Evolutionary conservation across 2,329 filamentous ascomycete species (phyloP), one percentile per base, ranked within the genome.

Genomic region (Fusarium redolens): DNA sequence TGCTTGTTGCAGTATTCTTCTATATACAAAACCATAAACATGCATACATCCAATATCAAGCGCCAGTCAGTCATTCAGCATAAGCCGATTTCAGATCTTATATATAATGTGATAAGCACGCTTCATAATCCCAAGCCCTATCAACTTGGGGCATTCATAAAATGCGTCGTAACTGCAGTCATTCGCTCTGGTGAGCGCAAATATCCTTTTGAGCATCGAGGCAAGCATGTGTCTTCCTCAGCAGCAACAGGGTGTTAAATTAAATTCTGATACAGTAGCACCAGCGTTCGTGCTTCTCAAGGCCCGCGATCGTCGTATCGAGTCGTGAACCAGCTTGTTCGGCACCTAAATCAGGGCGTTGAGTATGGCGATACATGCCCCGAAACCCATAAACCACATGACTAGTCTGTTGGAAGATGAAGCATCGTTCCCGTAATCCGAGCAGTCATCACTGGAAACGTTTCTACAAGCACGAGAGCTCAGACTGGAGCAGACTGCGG

Each of bases 401-500:
- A 59, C 50, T 17, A 55, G 38, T 13, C 43, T 64, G 37, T 62
- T 45, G 18, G 68, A 30, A 14, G 65, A 59, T 28, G 72, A 56
- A 59, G 76, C 75, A 38, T 38, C 48, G 14, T 70, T 71, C n/a
- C 68, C 73, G 22, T 70, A 78, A 22, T 74, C 66, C 6, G 68
- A 62, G 76, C 87, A 89, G 59, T 84, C 78, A 17, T 81, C 81
- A 28, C 78, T 79, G 44, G 83, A 80, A 12, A 88, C 74, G 43
- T 81, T 81, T 28, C 83, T 82, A 73, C 89, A 91, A 28, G 87
- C 89, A 60, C 81, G 80, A 7, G 83, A 85, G 65, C 87, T 89
- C 66, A 91, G 78, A 68, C 87, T 89, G 41, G 83, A 85, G 80
- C 89, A 91, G 50, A 91, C 83, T 25, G 85, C 84, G 3, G 85